Evolutionary conservation across 306 rosid species (phyloP).

Genomic region (Cucumis hystrix): DNA sequence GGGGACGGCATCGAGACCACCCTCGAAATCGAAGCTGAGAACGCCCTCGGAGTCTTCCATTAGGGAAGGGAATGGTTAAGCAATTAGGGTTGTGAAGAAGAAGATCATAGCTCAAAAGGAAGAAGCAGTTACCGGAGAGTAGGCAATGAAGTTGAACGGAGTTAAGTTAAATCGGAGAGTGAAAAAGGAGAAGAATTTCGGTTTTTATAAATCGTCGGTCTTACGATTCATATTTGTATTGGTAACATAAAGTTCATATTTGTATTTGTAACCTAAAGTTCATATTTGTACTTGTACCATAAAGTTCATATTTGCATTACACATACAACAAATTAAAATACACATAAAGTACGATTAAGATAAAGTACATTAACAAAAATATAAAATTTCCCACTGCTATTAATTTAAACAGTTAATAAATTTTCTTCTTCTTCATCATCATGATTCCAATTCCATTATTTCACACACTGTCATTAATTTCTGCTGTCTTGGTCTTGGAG

Average conservation of each 20-base stretch:
- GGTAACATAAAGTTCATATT: too few species aligned
- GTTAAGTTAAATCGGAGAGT: not conserved
- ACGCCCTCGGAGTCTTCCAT: constrained; percentile 98
- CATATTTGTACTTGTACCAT: too few species aligned
- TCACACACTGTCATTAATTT: not conserved
- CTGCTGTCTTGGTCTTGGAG: not conserved
- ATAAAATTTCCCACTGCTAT: too few species aligned
- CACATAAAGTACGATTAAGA: too few species aligned
- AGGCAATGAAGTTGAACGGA: not conserved
- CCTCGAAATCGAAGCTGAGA: constrained; percentile 96
- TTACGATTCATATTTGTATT: too few species aligned
- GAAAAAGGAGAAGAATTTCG: not conserved
- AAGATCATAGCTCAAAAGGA: not conserved
- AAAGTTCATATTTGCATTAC: too few species aligned
- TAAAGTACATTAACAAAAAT: too few species aligned
- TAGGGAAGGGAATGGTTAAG: not conserved
- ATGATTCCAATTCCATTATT: not conserved
- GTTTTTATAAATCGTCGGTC: too few species aligned
- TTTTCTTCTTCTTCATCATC: too few species aligned
- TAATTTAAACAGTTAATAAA: too few species aligned
- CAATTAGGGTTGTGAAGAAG: not conserved
- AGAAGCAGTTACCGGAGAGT: not conserved
- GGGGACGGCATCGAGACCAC: constrained; percentile 66
- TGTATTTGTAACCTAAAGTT: too few species aligned
- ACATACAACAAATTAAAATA: too few species aligned